phyloP scores from a whole-genome alignment of 2,329 filamentous ascomycete genomes.

The Emergomyces pasteurianus region DNA sequence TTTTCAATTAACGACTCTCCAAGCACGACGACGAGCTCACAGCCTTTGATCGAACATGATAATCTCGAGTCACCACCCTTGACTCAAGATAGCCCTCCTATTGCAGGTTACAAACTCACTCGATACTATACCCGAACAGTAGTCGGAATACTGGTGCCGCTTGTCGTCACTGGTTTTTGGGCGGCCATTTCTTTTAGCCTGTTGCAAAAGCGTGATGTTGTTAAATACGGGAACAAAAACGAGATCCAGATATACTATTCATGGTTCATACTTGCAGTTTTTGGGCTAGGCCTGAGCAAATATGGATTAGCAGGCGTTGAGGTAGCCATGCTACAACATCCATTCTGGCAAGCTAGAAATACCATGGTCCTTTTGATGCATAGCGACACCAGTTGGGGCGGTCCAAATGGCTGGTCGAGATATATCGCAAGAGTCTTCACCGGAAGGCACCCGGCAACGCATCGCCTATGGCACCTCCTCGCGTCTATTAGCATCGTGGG shows the following conservation, averaged over 20 bases:
- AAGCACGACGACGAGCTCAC: neutral
- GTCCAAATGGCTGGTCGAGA: neutral
- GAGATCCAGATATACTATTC: conserved; percentile 6
- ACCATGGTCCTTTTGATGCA: conserved; percentile 5
- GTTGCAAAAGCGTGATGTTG: neutral
- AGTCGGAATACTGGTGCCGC: neutral
- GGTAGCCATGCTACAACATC: conserved; percentile 6
- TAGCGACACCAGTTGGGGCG: neutral
- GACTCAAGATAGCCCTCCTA: neutral
- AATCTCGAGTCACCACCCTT: neutral
- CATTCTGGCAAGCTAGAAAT: conserved; percentile 1
- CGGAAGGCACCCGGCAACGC: neutral
- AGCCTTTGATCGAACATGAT: neutral
- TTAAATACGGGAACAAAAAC: neutral
- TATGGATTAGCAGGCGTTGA: conserved; percentile 6
- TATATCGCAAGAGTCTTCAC: neutral
- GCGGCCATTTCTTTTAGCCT: neutral
- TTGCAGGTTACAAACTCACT: neutral
- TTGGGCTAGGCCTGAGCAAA: conserved; percentile 4
- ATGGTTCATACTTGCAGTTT: conserved; percentile 8
- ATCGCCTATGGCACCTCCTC: conserved; percentile 1
- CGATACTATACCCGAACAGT: neutral
- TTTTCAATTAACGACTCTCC: neutral
- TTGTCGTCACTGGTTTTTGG: neutral
- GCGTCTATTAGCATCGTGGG: neutral